Evolutionary conservation across 805 yeast genomes (phyloP).

Genomic region (Helenozyma rhizophorensis): DNA sequence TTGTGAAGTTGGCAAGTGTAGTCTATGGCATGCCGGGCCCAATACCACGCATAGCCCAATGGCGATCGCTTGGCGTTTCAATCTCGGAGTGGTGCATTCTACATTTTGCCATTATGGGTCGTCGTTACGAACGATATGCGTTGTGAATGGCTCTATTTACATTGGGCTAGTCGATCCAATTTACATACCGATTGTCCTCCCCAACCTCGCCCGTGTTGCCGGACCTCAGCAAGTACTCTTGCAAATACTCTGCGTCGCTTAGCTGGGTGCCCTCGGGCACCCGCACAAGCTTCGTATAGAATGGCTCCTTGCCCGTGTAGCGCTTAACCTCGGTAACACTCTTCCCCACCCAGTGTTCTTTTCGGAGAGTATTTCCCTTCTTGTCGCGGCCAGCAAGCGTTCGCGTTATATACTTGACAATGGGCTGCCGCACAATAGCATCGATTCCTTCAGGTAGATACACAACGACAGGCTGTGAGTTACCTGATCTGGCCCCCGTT

Average conservation of each 20-base stretch:
- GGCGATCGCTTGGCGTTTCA: too few relatives aligned
- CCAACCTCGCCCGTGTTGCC: too few relatives aligned
- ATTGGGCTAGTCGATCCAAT: slow-evolving; percentile 2
- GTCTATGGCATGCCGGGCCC: too few relatives aligned
- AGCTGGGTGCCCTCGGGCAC: too few relatives aligned
- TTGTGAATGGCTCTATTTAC: too few relatives aligned
- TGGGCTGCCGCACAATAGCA: slow-evolving; percentile 51
- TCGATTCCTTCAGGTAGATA: slow-evolving; percentile 56
- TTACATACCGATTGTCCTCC: slow-evolving; percentile 1
- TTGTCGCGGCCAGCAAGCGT: slow-evolving; percentile 29
- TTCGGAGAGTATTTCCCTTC: slow-evolving; percentile 18
- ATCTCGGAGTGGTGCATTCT: too few relatives aligned
- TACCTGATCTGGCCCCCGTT: slow-evolving; percentile 40
- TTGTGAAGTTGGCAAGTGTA: too few relatives aligned
- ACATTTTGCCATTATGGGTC: too few relatives aligned
- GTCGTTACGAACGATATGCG: too few relatives aligned
- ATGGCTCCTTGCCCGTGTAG: slow-evolving; percentile 15
- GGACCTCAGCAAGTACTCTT: neutral
- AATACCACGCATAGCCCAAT: too few relatives aligned
- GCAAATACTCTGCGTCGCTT: slow-evolving; percentile 1
- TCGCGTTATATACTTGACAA: slow-evolving; percentile 36
- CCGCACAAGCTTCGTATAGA: neutral
- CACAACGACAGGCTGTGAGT: slow-evolving; percentile 26
- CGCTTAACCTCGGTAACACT: slow-evolving; percentile 19
- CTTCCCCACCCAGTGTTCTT: slow-evolving; percentile 18